These are phyloP conservation scores for Pisolithus tinctorius DNA, from an alignment of 768 basidiomycete genomes.

Conservation along the genomic window DNA sequence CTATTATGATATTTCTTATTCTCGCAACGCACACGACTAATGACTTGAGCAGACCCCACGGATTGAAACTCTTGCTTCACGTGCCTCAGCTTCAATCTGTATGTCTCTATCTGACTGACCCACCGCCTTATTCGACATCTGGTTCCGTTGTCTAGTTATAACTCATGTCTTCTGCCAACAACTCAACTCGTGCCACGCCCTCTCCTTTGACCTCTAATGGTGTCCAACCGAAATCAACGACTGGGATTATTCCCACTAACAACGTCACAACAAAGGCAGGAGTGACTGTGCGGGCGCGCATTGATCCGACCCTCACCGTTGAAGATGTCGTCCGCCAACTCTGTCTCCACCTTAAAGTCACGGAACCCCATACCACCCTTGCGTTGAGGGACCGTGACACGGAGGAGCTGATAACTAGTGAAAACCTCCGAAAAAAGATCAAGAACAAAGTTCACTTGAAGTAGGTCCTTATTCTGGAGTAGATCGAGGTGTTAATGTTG, in stretches of 20 bases:
- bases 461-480: conserved; percentile 35
- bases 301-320: conserved; percentile 77
- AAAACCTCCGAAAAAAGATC: conserved; percentile 79
- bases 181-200: conserved; percentile 21
- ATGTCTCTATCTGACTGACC: background rate
- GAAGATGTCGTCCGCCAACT: conserved; percentile 82
- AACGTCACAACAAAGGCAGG: conserved; percentile 75
- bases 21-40: conserved; percentile 4
- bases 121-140: conserved; percentile 17
- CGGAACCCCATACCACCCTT: conserved; percentile 63
- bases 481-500: background rate
- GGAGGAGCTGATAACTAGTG: conserved; percentile 80
- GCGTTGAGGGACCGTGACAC: conserved; percentile 72
- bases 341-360: conserved; percentile 73
- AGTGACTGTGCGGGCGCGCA: conserved; percentile 70
- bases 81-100: background rate
- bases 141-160: conserved; percentile 18
- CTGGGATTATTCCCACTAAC: conserved; percentile 70
- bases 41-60: conserved; percentile 2
- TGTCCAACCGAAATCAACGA: conserved; percentile 33
- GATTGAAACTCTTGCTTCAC: background rate
- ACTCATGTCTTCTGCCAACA: conserved; percentile 24
- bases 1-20: background rate
- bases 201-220: conserved; percentile 27
- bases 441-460: conserved; percentile 71